Base-by-base conservation (phyloP, 805 yeast genomes). In the Starmerella powellii region DNA sequence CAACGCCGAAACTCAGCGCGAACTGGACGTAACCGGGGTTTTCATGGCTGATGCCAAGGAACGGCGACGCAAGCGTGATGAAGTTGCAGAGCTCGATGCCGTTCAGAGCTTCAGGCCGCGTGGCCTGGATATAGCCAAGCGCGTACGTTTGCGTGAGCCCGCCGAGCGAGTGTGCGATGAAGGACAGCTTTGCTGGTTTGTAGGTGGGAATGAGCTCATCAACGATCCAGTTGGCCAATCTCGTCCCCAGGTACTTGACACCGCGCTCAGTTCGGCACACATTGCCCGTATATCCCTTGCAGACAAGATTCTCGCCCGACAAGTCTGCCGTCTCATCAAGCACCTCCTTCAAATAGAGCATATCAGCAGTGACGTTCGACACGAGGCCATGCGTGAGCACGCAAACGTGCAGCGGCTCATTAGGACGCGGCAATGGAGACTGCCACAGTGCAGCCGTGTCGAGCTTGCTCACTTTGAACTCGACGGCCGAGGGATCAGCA, bases 141-240 rank as follows among this genome's bases (percentile, higher is more conserved):
- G 97, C 94, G 68, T 82, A 88, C 0, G 94, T 76, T 63, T 88
- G 96, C 8, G 81, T 81, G 15, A 83, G 73, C 0, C 98, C 98
- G 15, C 98, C 98, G 20, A 91, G 64, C 0, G 97, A 88, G 61
- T 91, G 98, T 1, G 91, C 94, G 17, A 91, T 66, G 54, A 91
- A 87, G 2, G 97, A 88, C 4, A 88, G 74, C 52, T 74, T 75
- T 11, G 62, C 60, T 6, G 84, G 75, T 4, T 64, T 53, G 11
- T 57, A 48, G 4, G 62, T 58, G 4, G 68, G 65, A 11, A 71
- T 61, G 36, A 80, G 63, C 24, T 74, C 77, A 31, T 71, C 65
- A 4, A 78, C 68, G 19, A 88, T 63, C 59, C 70, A 84, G 46
- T 78, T 77, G 0, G 85, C 97, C 20, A 87, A 73, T 29, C 94